Evolutionary conservation across 2,329 filamentous ascomycete genomes (phyloP), one percentile per base, ranked within the genome.

Genomic region (Cryoendolithus antarcticus): DNA sequence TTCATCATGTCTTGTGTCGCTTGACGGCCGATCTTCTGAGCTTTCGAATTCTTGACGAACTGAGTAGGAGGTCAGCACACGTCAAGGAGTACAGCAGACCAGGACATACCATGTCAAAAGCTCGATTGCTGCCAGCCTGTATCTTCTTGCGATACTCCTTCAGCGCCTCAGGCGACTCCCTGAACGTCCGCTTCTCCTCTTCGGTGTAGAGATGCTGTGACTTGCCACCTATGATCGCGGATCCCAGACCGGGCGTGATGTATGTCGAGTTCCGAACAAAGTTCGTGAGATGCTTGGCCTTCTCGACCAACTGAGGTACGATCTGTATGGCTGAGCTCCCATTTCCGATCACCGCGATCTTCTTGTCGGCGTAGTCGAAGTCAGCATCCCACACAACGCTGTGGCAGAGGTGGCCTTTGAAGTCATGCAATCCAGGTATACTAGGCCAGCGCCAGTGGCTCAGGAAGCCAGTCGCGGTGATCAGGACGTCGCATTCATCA

Each of bases 1-100:
- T 62, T 62, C 72, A 80, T 80, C 37, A 51, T 49, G 3, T 48
- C 45, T 19, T 45, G 44, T 4, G 50, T 52, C 6, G 42, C 37
- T 24, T 44, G 46, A 3, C 49, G 45, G 4, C 40, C 48, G 5
- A 43, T 33, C n/a, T 40, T 35, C 30, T 53, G 50, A 2, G 50
- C 63, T 2, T 66, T 56, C 0, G 69, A 69, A 13, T 66, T 64
- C 35, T 70, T 71, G 46, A 81, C 71, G 41, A 77, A 70, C 15
- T 19, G 15, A 19, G 15, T 19, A 19, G 15, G 15, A 19, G 15
- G 15, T 19, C 15, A 19, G 15, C 15, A 19, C 15, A 19, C 15
- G 15, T 19, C 15, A 19, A 19, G 15, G 15, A 19, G 15, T 19
- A 19, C 15, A 19, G 15, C 15, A 19, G 15, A 19, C 15, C 15